Percentiles rank a stretch among this genome's conserved stretches.
phyloP scores from a whole-genome alignment of 2,329 filamentous ascomycete genomes.

The Calonectria pteridis region DNA sequence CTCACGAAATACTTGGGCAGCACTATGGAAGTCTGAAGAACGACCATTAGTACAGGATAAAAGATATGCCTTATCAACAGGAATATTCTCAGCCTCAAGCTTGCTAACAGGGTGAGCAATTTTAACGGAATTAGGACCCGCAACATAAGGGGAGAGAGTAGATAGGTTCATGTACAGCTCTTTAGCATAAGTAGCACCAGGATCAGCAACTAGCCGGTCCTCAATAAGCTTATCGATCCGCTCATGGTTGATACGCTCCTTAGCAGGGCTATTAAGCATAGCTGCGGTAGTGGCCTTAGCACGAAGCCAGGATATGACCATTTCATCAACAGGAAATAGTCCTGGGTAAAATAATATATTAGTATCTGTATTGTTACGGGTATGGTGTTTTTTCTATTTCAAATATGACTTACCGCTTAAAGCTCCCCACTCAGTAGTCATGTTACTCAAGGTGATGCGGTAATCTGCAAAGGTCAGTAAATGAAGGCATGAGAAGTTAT shows the following conservation, averaged over 20 bases:
- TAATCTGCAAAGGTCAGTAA: conserved; percentile 44
- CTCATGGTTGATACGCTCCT: conserved; percentile 77
- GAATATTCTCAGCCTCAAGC: conserved; percentile 80
- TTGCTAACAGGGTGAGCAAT: conserved; percentile 82
- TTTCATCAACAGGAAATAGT: conserved; percentile 81
- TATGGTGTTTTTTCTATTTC: neutral
- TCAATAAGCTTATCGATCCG: conserved; percentile 78
- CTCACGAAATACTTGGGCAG: conserved; percentile 84
- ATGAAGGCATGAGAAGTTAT: too few species aligned
- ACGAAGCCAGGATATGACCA: conserved; percentile 79
- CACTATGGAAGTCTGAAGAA: conserved; percentile 83
- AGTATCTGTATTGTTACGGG: neutral
- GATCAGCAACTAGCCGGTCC: conserved; percentile 77
- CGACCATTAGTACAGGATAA: conserved; percentile 92
- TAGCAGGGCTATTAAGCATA: conserved; percentile 65
- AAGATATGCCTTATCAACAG: conserved; percentile 85
- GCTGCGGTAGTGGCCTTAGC: conserved; percentile 80
- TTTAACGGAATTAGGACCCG: conserved; percentile 93
- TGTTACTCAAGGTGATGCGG: conserved; percentile 81
- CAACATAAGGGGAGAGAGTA: conserved; percentile 84
- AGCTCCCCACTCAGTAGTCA: conserved; percentile 87
- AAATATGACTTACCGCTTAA: conserved; percentile 53
- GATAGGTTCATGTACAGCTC: conserved; percentile 84
- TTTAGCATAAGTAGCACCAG: conserved; percentile 85
- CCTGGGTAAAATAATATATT: conserved; percentile 6